Conservation (phyloP, 1,284 basidiomycete genomes). For the Athelia sp. region DNA sequence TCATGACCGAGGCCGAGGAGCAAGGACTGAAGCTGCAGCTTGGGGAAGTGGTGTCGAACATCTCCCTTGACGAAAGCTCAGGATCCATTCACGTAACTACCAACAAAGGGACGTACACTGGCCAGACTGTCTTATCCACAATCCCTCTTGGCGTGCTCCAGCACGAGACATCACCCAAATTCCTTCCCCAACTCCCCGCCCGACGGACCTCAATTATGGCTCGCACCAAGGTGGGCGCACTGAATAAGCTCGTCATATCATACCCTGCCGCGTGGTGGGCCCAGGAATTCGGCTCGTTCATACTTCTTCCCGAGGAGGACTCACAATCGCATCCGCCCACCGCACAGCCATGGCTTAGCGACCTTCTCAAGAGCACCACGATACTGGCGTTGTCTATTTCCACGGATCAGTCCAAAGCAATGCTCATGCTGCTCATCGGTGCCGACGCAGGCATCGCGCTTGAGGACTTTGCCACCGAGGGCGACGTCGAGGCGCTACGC, state of each 20-base stretch:
- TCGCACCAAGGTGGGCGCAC: constrained; percentile 11
- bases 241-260: constrained; percentile 12
- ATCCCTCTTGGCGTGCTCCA: constrained; percentile 15
- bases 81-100: background rate
- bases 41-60: background rate
- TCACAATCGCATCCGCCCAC: no score
- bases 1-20: constrained; percentile 2
- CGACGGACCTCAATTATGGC: constrained; percentile 7
- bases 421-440: constrained; percentile 3
- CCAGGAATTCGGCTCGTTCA: constrained; percentile 6
- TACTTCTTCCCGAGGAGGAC: constrained; percentile 4
- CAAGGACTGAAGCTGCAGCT: background rate
- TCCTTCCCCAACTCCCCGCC: constrained; percentile 11
- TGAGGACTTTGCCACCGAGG: constrained; percentile 1
- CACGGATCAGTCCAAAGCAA: constrained; percentile 2
- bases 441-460: background rate
- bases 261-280: constrained; percentile 16
- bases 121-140: constrained; percentile 10
- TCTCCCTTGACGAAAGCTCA: background rate
- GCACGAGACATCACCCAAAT: constrained; percentile 1
- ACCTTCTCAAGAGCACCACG: no score
- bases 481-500: background rate
- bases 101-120: background rate
- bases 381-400: background rate
- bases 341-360: no score